phyloP scores from a whole-genome alignment of 1,284 basidiomycete genomes.

The Irpex rosettiformis region DNA sequence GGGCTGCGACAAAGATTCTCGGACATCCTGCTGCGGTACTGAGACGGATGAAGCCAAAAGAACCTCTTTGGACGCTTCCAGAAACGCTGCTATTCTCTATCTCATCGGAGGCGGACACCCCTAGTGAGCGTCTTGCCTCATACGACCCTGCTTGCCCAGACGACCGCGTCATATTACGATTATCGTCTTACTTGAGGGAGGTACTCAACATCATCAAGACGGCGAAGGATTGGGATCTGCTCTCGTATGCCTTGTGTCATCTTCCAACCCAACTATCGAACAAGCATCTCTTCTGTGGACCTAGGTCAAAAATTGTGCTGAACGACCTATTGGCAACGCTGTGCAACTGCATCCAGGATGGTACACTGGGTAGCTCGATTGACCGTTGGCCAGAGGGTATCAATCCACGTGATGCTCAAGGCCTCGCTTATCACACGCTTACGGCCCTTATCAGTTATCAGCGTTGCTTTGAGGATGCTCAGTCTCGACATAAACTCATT shows the following conservation, averaged over 20 bases:
- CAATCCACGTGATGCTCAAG: constrained; percentile 83
- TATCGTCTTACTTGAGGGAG: constrained; percentile 75
- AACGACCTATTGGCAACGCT: constrained; percentile 66
- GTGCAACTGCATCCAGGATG: constrained; percentile 64
- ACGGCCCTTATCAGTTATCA: constrained; percentile 90
- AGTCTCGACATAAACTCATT: constrained; percentile 68
- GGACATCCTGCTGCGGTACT: constrained; percentile 24
- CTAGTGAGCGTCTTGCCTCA: constrained; percentile 72
- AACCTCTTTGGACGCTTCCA: constrained; percentile 78
- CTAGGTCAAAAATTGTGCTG: constrained; percentile 67
- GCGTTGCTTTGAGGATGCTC: constrained; percentile 70
- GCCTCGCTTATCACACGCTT: constrained; percentile 85
- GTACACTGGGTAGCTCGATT: constrained; percentile 56
- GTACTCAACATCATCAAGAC: constrained; percentile 69
- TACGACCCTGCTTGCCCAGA: constrained; percentile 65
- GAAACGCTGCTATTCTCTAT: constrained; percentile 71
- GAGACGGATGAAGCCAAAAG: constrained; percentile 32
- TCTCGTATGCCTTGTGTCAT: constrained; percentile 91
- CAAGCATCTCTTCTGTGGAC: constrained; percentile 96
- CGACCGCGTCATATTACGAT: constrained; percentile 59
- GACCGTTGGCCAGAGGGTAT: constrained; percentile 61
- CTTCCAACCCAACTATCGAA: constrained; percentile 91
- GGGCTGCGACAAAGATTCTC: constrained; percentile 37
- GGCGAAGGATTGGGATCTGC: constrained; percentile 90
- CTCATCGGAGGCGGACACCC: constrained; percentile 52